Conservation (phyloP, 1,284 basidiomycete genomes). For the Moesziomyces parantarcticus region DNA sequence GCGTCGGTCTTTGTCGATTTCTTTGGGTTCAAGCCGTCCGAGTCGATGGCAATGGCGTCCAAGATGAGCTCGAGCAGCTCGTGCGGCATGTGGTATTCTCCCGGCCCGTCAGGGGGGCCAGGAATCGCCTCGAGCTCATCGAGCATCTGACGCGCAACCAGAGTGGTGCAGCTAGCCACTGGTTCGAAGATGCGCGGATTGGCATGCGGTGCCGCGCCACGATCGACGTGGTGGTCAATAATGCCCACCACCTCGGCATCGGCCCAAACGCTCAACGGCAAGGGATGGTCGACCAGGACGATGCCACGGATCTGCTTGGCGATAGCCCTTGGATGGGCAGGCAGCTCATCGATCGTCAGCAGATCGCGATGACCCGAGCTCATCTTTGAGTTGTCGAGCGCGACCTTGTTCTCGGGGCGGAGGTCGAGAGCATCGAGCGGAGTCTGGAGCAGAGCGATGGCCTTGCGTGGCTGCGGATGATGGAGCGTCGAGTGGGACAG, state of each 20-base stretch:
- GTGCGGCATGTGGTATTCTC: slow-evolving; percentile 60
- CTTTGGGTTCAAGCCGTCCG: slow-evolving; percentile 55
- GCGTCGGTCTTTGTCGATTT: slow-evolving; percentile 37
- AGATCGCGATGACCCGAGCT: slow-evolving; percentile 66
- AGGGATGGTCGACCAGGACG: slow-evolving; percentile 68
- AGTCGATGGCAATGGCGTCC: slow-evolving; percentile 62
- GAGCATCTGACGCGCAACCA: slow-evolving; percentile 63
- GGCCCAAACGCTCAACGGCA: slow-evolving; percentile 63
- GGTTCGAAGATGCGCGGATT: slow-evolving; percentile 61
- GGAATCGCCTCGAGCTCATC: slow-evolving; percentile 57
- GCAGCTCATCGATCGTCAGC: slow-evolving; percentile 68
- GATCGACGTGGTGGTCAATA: slow-evolving; percentile 68
- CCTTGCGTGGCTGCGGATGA: slow-evolving; percentile 33
- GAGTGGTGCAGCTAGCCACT: slow-evolving; percentile 62
- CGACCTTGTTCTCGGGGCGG: slow-evolving; percentile 68
- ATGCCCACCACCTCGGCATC: slow-evolving; percentile 56
- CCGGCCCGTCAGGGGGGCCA: slow-evolving; percentile 23
- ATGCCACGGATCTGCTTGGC: slow-evolving; percentile 62
- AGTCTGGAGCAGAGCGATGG: slow-evolving; percentile 60
- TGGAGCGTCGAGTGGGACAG: slow-evolving; percentile 53
- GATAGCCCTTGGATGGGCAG: slow-evolving; percentile 62
- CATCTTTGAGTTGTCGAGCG: slow-evolving; percentile 65
- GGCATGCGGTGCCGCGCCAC: slow-evolving; percentile 56
- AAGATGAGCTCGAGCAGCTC: slow-evolving; percentile 61
- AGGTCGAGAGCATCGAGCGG: slow-evolving; percentile 66